Evolutionary conservation across 176 grass and related monocot genomes (phyloP).

Genomic region (Oryza nivara): DNA sequence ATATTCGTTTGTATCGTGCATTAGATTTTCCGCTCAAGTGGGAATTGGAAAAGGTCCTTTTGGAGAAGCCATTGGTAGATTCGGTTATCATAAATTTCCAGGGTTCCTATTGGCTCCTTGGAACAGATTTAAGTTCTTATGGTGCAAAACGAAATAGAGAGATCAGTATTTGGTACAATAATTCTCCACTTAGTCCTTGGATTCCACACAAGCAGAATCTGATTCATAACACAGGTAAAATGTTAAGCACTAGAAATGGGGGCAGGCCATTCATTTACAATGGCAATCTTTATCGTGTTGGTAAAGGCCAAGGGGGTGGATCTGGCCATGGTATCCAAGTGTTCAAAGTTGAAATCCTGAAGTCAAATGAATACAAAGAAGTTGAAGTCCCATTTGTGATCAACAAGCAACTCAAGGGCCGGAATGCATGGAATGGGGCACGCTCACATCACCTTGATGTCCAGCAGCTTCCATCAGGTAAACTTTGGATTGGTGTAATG

Average conservation of each 20-base stretch:
- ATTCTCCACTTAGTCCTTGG: constrained; percentile 75
- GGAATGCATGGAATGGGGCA: constrained; percentile 83
- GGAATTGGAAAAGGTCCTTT: constrained; percentile 75
- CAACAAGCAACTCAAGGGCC: constrained; percentile 54
- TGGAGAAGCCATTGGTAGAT: constrained; percentile 79
- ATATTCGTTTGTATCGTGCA: constrained; percentile 70
- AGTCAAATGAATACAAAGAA: constrained; percentile 68
- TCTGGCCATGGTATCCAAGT: constrained; percentile 53
- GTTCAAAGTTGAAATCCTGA: constrained; percentile 73
- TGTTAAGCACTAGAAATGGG: constrained; percentile 69
- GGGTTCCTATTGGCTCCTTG: constrained; percentile 73
- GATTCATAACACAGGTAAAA: constrained; percentile 22
- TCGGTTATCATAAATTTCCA: constrained; percentile 72
- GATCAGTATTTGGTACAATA: constrained; percentile 76
- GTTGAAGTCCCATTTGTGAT: constrained; percentile 67
- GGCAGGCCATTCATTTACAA: constrained; percentile 80
- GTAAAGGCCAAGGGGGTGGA: constrained; percentile 50
- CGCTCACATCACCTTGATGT: constrained; percentile 88
- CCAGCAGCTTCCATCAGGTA: constrained; percentile 61
- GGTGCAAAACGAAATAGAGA: constrained; percentile 61
- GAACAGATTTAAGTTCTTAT: constrained; percentile 75
- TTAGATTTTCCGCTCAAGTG: constrained; percentile 75
- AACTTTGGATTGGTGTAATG: constrained; percentile 81
- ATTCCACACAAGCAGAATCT: constrained; percentile 59
- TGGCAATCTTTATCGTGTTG: constrained; percentile 68